Percentiles rank a stretch among this genome's conserved stretches.
Conservation (phyloP, 2,329 filamentous ascomycete genomes). For the Huntiella abstrusa region DNA sequence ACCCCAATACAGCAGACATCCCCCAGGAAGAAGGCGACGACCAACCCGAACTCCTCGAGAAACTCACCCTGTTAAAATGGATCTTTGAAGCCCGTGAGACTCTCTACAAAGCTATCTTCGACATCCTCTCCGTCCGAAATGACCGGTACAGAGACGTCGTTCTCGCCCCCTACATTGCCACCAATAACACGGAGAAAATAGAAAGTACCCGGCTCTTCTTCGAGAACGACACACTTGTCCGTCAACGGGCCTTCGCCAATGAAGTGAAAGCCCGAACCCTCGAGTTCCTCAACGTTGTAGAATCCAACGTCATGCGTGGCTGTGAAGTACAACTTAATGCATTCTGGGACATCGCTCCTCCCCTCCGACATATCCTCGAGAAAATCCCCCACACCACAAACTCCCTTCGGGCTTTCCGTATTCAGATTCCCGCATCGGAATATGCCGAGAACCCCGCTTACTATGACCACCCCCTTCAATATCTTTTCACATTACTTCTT, state of each 20-base stretch:
- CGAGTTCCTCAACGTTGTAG: constrained; percentile 60
- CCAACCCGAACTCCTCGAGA: constrained; percentile 81
- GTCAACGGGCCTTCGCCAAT: constrained; percentile 50
- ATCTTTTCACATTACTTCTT: constrained; percentile 66
- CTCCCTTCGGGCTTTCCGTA: constrained; percentile 32
- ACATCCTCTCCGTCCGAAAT: constrained; percentile 69
- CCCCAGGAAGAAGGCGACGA: constrained; percentile 92
- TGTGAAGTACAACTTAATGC: constrained; percentile 83
- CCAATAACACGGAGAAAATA: constrained; percentile 62
- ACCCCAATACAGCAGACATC: constrained; percentile 52
- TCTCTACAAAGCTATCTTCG: constrained; percentile 68
- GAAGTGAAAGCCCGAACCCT: constrained; percentile 56
- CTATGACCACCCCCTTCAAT: constrained; percentile 64
- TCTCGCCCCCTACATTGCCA: constrained; percentile 56
- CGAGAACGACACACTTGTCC: constrained; percentile 52
- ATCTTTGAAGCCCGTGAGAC: constrained; percentile 86
- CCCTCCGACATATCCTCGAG: constrained; percentile 57
- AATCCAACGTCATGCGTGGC: constrained; percentile 68
- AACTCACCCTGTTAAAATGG: constrained; percentile 89
- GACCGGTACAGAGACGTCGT: constrained; percentile 74
- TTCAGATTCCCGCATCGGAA: constrained; percentile 63
- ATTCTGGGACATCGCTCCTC: constrained; percentile 94
- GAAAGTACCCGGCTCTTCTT: constrained; percentile 69
- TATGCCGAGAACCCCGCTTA: constrained; percentile 76
- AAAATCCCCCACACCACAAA: constrained; percentile 46